These are phyloP conservation scores for Carex kokanica DNA, from an alignment of 176 grass and related monocot genomes.

Conservation along the genomic window DNA sequence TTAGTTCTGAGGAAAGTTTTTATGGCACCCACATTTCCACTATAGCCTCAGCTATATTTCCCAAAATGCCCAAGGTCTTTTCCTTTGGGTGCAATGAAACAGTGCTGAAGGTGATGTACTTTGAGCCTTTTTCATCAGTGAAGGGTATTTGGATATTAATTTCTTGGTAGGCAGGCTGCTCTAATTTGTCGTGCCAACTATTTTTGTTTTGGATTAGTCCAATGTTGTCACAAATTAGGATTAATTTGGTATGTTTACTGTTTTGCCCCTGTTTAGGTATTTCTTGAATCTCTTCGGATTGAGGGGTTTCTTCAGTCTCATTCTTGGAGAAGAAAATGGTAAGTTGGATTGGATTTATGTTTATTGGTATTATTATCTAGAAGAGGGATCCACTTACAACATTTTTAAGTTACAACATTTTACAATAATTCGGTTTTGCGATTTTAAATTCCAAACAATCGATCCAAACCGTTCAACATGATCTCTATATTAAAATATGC, in stretches of 20 bases:
- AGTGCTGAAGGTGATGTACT: neutral
- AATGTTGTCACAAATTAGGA: neutral
- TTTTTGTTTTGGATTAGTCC: no score
- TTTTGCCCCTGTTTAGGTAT: slow-evolving; percentile 56
- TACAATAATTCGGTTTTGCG: no score
- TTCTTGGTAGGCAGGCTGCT: neutral
- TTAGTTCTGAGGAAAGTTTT: neutral
- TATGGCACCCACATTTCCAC: no score
- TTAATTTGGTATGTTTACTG: slow-evolving; percentile 17
- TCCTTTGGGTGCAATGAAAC: neutral
- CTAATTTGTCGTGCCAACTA: no score
- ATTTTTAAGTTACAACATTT: no score
- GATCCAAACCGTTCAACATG: no score
- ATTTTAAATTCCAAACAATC: no score
- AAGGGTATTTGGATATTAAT: no score
- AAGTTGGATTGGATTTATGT: slow-evolving; percentile 10
- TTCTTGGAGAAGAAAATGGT: slow-evolving; percentile 99
- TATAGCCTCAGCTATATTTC: neutral
- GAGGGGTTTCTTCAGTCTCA: slow-evolving; percentile 94
- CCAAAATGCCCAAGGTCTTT: neutral
- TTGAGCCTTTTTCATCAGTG: neutral
- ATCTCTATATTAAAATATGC: no score
- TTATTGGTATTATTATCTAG: slow-evolving; percentile 4
- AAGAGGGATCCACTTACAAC: no score
- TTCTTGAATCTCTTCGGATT: slow-evolving; percentile 98